Base-by-base conservation (phyloP, 257 asterid genomes). In the Thymus mandschuricus region DNA sequence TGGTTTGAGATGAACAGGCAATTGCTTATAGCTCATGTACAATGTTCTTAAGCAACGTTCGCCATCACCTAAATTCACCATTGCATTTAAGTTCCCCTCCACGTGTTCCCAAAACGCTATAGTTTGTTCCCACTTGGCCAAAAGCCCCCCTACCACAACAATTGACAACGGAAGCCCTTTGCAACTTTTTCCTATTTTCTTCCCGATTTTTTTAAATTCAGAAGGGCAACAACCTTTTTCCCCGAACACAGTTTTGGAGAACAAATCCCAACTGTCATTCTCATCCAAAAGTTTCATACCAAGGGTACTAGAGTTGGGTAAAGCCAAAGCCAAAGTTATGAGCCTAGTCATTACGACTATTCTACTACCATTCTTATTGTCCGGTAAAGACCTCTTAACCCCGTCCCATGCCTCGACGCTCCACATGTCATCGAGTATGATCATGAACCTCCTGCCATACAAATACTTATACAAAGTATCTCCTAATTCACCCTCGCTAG, bases 261-360 rank as follows among this genome's bases (percentile, higher is more conserved):
- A 40, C 1, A 80, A 15, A 2, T n/a, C 15, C 83, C 83, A 79
- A 66, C 83, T 79, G 3, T 52, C 6, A 12, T 49, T 34, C 75
- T 60, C 59, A 28, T 75, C 72, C 3, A 79, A 48, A 38, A 79
- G 57, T 4, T 10, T 6, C 72, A 75, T 54, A 49, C 38, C 15
- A 31, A 70, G 13, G 11, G 12, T 29, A 15, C 10, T 2, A 21
- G 59, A 49, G 10, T 29, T 29, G 13, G 27, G n/a, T 8, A 75
- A 7, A 7, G 34, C 5, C 2, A 3, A 21, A 38, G 70, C 73
- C 50, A 73, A 6, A n/a, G 64, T 45, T 2, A 67, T 28, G 9
- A 68, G 46, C 46, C 79, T 63, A 44, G 79, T 68, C 0, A 79
- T 80, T 56, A 76, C 0, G 0, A 80, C 8, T 3, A 76, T 68